Evolutionary conservation across 768 basidiomycete species (phyloP), one percentile per base, ranked within the genome.

Genomic region (Chalciporus chontae): DNA sequence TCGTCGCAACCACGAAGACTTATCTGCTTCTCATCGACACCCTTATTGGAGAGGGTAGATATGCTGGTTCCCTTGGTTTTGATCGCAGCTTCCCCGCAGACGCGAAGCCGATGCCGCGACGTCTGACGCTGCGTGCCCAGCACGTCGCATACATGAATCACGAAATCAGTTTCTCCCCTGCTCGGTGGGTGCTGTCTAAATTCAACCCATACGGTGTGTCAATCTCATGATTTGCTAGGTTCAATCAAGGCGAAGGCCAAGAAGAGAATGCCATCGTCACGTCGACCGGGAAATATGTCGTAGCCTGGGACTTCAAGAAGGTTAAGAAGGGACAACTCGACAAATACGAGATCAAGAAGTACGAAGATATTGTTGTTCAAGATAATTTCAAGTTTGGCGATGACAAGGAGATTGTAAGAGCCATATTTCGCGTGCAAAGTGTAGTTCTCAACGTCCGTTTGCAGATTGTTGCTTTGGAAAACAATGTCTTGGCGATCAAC

Each of bases 311-410:
- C 80, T 95, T 99, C 66, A 80, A 78, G 40, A 93, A 94, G 64
- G 90, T 98, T 55, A 97, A 95, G 78, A 85, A 85, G 69, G 96
- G 96, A 47, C 79, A 81, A 43, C 76, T 87, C 38, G 90, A 93
- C 69, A 88, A 87, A 67, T 98, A 97, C 63, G 92, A 95, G 61
- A 94, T 98, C 74, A 94, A 94, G 79, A 87, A 87, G 73, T 97
- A 96, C 65, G 88, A 93, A 61, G 93, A 95, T 60, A 77, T 80
- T 40, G 94, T 98, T 50, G 94, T 98, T 0, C 94, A 96, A 56
- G 96, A 99, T 69, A 91, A 87, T 71, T 99, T 99, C 83, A 90
- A 87, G 71, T 98, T 94, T 63, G 95, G 94, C 13, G 91, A 95
- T 60, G 94, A 98, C 70, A 90, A 92, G 63, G 87, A 97, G 65